These are phyloP conservation scores for Trichopus zeylanicus DNA, from an alignment of 116 monocot species.

Conservation along the genomic window DNA sequence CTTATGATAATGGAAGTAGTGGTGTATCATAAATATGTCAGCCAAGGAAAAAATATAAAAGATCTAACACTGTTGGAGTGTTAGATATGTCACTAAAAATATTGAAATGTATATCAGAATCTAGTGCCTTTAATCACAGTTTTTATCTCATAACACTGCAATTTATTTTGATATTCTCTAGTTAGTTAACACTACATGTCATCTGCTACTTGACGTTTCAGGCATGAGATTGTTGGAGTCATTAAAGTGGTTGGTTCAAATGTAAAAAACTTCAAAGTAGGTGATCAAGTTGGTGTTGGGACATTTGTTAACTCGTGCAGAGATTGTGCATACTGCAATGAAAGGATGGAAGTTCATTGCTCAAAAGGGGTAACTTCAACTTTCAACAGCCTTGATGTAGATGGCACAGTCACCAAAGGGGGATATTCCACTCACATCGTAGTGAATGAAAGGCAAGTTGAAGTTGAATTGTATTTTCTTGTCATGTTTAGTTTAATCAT, in stretches of 20 bases:
- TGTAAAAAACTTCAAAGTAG: slow-evolving; percentile 59
- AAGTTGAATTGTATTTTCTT: background rate
- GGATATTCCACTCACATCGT: slow-evolving; percentile 80
- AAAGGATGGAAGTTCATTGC: slow-evolving; percentile 51
- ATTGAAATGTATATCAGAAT: too few relatives aligned
- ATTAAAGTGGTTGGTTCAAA: slow-evolving; percentile 48
- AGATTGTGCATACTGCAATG: slow-evolving; percentile 58
- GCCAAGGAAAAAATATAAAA: too few relatives aligned
- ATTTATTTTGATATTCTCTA: too few relatives aligned
- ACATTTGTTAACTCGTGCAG: slow-evolving; percentile 76
- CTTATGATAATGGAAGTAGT: too few relatives aligned
- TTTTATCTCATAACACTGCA: too few relatives aligned
- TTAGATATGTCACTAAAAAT: too few relatives aligned
- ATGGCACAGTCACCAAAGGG: slow-evolving; percentile 83
- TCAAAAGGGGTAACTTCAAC: slow-evolving; percentile 18
- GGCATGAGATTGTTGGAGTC: slow-evolving; percentile 70
- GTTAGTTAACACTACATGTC: too few relatives aligned
- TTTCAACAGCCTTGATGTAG: slow-evolving; percentile 54
- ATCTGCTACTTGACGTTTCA: too few relatives aligned
- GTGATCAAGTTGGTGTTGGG: slow-evolving; percentile 80
- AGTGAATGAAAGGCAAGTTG: slow-evolving; percentile 68
- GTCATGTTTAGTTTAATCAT: too few relatives aligned
- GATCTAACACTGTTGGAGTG: too few relatives aligned
- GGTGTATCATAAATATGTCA: too few relatives aligned
- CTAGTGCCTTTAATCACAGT: too few relatives aligned